Percentiles rank a stretch among this genome's conserved stretches.
Conservation (phyloP, 768 basidiomycete genomes). For the Infundibulicybe gibba region DNA sequence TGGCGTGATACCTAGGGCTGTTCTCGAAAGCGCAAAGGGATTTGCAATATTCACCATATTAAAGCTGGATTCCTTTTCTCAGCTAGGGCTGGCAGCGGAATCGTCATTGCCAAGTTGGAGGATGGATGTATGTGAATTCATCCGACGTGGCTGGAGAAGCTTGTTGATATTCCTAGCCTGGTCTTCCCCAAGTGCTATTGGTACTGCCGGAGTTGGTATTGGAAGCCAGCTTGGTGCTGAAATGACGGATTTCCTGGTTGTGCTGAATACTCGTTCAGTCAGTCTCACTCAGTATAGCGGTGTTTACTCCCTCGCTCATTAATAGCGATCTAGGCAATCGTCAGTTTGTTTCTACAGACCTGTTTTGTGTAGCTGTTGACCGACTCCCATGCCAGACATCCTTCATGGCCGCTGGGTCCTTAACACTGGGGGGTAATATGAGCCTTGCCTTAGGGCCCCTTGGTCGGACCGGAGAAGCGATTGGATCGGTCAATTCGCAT, state of each 20-base stretch:
- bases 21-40: slow-evolving; percentile 53
- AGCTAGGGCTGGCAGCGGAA: slow-evolving; percentile 78
- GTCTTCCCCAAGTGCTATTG: slow-evolving; percentile 95
- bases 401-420: slow-evolving; percentile 92
- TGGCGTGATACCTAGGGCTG: slow-evolving; percentile 52
- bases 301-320: slow-evolving; percentile 1
- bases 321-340: slow-evolving; percentile 48
- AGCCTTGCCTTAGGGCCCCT: slow-evolving; percentile 89
- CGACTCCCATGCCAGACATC: slow-evolving; percentile 42
- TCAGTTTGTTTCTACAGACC: slow-evolving; percentile 28
- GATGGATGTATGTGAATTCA: slow-evolving; percentile 67
- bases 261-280: slow-evolving; percentile 73
- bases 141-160: background rate
- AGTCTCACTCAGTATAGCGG: slow-evolving; percentile 2
- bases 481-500: slow-evolving; percentile 74
- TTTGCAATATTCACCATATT: slow-evolving; percentile 92
- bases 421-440: slow-evolving; percentile 89
- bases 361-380: background rate
- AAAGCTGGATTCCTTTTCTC: slow-evolving; percentile 76
- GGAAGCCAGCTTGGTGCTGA: slow-evolving; percentile 84
- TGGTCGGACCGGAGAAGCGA: slow-evolving; percentile 93
- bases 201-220: slow-evolving; percentile 85
- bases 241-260: slow-evolving; percentile 88
- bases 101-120: slow-evolving; percentile 82
- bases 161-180: slow-evolving; percentile 57